Conservation (phyloP, 148 eudicot species). For the Hydrangea macrophylla region DNA sequence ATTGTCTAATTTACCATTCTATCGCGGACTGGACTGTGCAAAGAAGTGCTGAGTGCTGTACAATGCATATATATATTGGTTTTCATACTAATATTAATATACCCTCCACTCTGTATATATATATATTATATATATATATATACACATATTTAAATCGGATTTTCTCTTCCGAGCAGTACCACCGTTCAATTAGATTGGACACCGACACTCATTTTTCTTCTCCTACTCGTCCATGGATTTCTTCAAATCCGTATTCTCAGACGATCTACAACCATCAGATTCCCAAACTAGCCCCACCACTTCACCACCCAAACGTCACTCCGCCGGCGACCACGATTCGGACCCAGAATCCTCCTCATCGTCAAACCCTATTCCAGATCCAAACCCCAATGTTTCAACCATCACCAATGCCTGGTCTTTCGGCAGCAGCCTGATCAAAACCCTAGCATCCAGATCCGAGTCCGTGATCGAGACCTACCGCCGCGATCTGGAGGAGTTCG, state of each 20-base stretch:
- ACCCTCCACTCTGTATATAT: no score
- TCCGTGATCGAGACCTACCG: conserved; percentile 64
- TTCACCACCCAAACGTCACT: conserved; percentile 17
- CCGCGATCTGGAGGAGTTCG: conserved; percentile 76
- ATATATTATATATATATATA: no score
- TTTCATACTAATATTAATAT: no score
- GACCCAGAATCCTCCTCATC: conserved; percentile 19
- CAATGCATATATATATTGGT: no score
- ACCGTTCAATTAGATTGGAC: no score
- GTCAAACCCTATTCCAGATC: conserved; percentile 16
- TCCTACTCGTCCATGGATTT: conserved; percentile 48
- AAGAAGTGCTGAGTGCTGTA: no score
- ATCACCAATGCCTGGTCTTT: conserved; percentile 45
- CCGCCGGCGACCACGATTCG: no score
- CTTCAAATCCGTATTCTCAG: conserved; percentile 75
- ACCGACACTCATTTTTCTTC: not conserved
- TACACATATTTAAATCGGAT: no score
- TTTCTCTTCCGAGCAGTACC: no score
- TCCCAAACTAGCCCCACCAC: conserved; percentile 10
- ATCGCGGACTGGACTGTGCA: no score
- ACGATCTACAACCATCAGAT: conserved; percentile 27
- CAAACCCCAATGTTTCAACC: conserved; percentile 18
- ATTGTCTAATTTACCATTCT: no score
- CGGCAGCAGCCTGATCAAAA: conserved; percentile 47
- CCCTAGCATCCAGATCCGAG: conserved; percentile 63